Base-by-base conservation (phyloP, 805 yeast species). In the Yamadazyma scolyti region DNA sequence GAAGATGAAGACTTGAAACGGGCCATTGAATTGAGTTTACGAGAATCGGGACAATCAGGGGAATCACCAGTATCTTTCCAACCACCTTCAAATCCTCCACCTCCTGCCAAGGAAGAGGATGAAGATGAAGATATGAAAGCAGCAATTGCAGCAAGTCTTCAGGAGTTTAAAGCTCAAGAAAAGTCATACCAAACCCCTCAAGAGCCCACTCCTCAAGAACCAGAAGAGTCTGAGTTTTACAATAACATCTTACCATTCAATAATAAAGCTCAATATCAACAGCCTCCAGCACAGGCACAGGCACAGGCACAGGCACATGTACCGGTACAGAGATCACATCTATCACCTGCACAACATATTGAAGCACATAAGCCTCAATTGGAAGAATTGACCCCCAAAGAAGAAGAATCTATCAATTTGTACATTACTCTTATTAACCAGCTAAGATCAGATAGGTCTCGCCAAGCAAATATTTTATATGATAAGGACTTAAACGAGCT, bases 141-240 rank as follows among this genome's bases (percentile, higher is more conserved):
- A 1, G 98, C 97, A 0, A 90, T 93, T 36, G 95, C 83, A 10
- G 96, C 96, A 1, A 86, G 96, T 55, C 66, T 93, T 39, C 71
- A 70, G 31, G 97, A 89, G 36, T 68, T 82, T 51, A 75, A 82
- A 42, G 47, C 42, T 6, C 54, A 59, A 36, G 54, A 52, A 32
- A 30, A 37, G 23, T 23, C 35, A 9, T 30, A 40, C 14, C 28
- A 23, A n/a, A 41, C 34, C 12, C 34, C 33, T n/a, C 41, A 34
- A 28, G 42, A 36, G 20, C 25, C 40, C 25, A 31, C 46, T 23
- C 34, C 42, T 23, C 34, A 37, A 28, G 20, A 39, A 43, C 31
- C 19, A 21, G 39, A 36, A 11, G 34, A 37, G 17, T 46, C 53
- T 16, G 61, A 51, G 27, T 48, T 52, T 29, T 64, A 55, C 45